Evolutionary conservation across 1,284 basidiomycete genomes (phyloP).

Genomic region (Microbotryomycetes sp.): DNA sequence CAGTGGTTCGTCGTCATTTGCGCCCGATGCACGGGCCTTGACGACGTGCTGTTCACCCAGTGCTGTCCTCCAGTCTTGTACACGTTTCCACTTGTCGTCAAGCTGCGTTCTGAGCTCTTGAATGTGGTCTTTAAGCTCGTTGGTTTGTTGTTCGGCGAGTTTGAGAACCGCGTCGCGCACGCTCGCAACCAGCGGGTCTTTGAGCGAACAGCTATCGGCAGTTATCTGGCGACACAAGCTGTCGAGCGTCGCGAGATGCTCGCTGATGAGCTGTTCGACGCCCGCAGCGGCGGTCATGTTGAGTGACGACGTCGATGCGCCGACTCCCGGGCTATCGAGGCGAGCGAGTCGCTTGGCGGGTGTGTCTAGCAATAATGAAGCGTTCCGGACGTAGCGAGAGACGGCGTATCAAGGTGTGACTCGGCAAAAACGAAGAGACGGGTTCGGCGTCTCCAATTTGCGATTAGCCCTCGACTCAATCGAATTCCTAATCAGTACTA

Average conservation of each 20-base stretch:
- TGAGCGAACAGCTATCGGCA: not conserved
- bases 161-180: not conserved
- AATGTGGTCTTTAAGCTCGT: conserved; percentile 13
- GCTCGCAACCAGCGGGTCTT: not conserved
- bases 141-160: conserved; percentile 7
- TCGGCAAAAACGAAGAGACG: too few species aligned
- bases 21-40: not conserved
- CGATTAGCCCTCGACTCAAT: too few species aligned
- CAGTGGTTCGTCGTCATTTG: not conserved
- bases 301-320: not conserved
- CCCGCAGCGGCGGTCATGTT: not conserved
- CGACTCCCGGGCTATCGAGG: too few species aligned
- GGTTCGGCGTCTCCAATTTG: too few species aligned
- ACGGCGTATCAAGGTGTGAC: too few species aligned
- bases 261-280: not conserved
- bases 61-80: conserved; percentile 19
- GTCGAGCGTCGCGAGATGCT: not conserved
- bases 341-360: not conserved
- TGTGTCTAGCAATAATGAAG: not conserved
- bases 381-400: too few species aligned
- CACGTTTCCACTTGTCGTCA: not conserved
- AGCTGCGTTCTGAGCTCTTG: conserved; percentile 5
- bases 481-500: too few species aligned
- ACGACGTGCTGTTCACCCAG: conserved; percentile 12
- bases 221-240: not conserved